Conservation (phyloP, 2,329 filamentous ascomycete species). For the Periconia digitata region DNA sequence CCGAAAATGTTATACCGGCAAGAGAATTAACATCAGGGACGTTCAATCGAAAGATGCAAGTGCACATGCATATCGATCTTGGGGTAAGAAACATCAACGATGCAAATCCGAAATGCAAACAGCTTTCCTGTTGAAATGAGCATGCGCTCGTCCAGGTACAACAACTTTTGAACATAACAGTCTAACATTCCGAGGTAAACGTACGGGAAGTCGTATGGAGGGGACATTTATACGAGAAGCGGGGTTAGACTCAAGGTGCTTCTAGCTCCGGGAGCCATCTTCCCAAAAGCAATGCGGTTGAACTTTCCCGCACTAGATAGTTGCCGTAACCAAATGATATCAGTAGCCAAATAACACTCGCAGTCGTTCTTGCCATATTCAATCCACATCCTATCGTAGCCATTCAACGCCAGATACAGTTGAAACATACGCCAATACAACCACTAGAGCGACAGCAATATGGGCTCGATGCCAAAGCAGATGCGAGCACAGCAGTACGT, state of each 20-base stretch:
- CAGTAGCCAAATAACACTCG: background rate
- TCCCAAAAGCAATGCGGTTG: conserved; percentile 13
- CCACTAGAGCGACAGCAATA: background rate
- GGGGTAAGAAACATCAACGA: no score
- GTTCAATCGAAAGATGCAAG: no score
- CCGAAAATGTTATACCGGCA: no score
- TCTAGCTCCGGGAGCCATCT: conserved; percentile 12
- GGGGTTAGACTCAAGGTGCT: background rate
- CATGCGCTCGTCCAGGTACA: no score
- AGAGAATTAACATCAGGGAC: no score
- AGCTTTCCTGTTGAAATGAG: no score
- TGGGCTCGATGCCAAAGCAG: conserved; percentile 20
- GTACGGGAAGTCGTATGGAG: background rate
- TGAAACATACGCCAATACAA: no score
- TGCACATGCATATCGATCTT: no score
- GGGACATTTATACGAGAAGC: background rate
- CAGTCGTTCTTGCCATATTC: no score
- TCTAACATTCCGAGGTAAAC: background rate
- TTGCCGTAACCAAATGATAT: background rate
- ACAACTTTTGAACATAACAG: background rate
- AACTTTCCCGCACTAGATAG: conserved; percentile 8
- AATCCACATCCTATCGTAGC: no score
- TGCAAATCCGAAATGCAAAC: no score
- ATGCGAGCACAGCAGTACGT: conserved; percentile 32
- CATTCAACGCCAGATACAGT: no score